Evolutionary conservation across 2,329 filamentous ascomycete species (phyloP), one percentile per base, ranked within the genome.

Genomic region (Parastagonospora avenae): DNA sequence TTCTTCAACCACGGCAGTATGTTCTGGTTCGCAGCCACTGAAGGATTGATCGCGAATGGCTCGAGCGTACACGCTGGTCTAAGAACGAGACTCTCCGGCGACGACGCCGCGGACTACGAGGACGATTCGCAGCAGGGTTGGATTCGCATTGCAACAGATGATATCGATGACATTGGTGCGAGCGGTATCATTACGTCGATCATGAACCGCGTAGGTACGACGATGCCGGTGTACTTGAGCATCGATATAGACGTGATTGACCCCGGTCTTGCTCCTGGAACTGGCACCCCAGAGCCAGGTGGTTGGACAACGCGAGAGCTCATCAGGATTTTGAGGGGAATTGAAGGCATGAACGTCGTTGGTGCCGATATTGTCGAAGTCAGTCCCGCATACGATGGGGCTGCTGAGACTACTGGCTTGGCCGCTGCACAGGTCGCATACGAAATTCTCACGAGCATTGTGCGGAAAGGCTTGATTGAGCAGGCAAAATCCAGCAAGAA

Each of bases 301-400:
- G 92, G 92, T 32, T 96, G 92, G 92, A 94, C 90, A 5, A 95
- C 89, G 15, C 80, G 92, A 44, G 92, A 96, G 78, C 79, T 96
- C 62, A 93, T 96, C 57, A 80, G 89, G 10, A 91, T 96, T 50
- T 74, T 96, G 69, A 80, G 91, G 29, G 91, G 90, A 0, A 83
- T 96, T 36, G 92, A 96, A 76, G 83, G 80, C 0, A 72, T 96
- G 70, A 96, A 96, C 68, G 77, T 96, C 4, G 90, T 96, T 3
- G 92, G 91, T 1, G 92, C 91, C 0, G 92, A 96, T 74, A 84
- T 96, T 42, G 92, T 97, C 4, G 92, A 96, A 79, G 90, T 95
- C 8, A 85, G 88, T 37, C 92, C 92, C 0, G 89, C 89, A 10
- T 96, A 95, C 69, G 91, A 96, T 78, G 87, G 88, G 9, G 78